Evolutionary conservation across 441 rosid species (phyloP).

Genomic region (Corymbia citriodora): DNA sequence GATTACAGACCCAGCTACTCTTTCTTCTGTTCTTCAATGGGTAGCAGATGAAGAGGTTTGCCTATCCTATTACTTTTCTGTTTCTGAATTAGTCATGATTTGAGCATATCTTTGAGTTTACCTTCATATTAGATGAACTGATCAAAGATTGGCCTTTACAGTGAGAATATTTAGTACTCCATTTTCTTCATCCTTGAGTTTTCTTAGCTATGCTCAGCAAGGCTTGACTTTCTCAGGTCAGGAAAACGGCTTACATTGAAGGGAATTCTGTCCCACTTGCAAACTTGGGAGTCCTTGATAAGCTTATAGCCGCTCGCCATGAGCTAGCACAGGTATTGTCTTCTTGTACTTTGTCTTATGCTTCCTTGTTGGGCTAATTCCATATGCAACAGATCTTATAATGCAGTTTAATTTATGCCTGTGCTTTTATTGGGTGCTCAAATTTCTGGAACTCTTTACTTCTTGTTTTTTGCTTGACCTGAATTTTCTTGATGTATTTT

Average conservation of each 20-base stretch:
- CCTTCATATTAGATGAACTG: not conserved
- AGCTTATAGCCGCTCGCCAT: conserved; percentile 72
- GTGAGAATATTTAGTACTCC: not conserved
- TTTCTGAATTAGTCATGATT: not conserved
- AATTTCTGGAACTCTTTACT: not conserved
- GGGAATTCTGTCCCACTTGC: conserved; percentile 83
- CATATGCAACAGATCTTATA: not conserved
- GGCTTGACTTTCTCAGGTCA: conserved; percentile 45
- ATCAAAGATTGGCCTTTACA: not conserved
- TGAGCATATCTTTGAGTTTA: not conserved
- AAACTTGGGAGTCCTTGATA: conserved; percentile 73
- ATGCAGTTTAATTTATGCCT: not conserved
- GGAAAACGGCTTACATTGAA: conserved; percentile 63
- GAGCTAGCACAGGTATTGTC: conserved; percentile 82
- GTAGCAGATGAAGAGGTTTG: conserved; percentile 73
- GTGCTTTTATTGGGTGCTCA: not conserved
- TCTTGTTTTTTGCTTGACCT: not conserved
- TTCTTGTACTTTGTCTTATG: not conserved
- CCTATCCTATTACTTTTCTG: not conserved
- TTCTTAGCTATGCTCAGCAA: conserved; percentile 8
- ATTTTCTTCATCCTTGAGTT: not conserved
- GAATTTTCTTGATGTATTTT: not conserved
- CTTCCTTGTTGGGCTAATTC: not conserved
- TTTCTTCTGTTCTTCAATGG: conserved; percentile 70
- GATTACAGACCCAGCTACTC: conserved; percentile 53